Percentiles rank a stretch among this genome's conserved stretches.
phyloP scores from a whole-genome alignment of 805 yeast genomes.

The Spathaspora gorwiae region DNA sequence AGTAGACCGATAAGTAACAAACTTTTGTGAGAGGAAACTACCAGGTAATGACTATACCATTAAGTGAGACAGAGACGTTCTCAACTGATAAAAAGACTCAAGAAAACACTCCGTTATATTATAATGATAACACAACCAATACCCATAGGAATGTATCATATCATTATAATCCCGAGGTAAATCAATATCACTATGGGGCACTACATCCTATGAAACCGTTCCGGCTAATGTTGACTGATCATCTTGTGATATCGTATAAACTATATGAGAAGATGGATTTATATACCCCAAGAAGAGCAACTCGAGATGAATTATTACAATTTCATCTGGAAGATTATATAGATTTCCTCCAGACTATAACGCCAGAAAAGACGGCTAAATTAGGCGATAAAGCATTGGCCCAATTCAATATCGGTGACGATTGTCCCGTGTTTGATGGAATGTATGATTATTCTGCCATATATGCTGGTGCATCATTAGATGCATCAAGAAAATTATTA shows the following conservation, averaged over 20 bases:
- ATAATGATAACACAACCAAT: conserved; percentile 12
- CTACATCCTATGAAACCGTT: conserved; percentile 99
- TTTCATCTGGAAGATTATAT: conserved; percentile 89
- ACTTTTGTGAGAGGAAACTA: neutral
- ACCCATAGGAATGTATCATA: conserved; percentile 64
- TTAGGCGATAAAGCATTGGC: conserved; percentile 55
- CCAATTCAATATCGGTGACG: conserved; percentile 85
- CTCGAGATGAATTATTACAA: conserved; percentile 69
- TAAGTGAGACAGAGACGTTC: conserved; percentile 25
- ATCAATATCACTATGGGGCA: conserved; percentile 84
- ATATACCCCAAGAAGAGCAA: conserved; percentile 78
- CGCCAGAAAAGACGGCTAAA: conserved; percentile 68
- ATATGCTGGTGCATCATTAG: conserved; percentile 91
- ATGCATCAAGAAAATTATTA: conserved; percentile 82
- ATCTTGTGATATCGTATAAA: conserved; percentile 78
- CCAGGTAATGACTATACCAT: conserved; percentile 8
- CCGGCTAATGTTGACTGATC: conserved; percentile 89
- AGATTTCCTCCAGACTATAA: conserved; percentile 66
- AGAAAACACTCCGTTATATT: conserved; percentile 29
- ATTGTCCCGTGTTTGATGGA: conserved; percentile 93
- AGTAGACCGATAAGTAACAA: too few relatives aligned
- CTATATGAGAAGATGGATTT: conserved; percentile 87
- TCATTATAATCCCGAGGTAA: conserved; percentile 79
- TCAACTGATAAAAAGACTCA: conserved; percentile 30
- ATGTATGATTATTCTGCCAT: conserved; percentile 84